Conservation (phyloP, 495 filamentous ascomycete species). For the Trichoderma erinaceum region DNA sequence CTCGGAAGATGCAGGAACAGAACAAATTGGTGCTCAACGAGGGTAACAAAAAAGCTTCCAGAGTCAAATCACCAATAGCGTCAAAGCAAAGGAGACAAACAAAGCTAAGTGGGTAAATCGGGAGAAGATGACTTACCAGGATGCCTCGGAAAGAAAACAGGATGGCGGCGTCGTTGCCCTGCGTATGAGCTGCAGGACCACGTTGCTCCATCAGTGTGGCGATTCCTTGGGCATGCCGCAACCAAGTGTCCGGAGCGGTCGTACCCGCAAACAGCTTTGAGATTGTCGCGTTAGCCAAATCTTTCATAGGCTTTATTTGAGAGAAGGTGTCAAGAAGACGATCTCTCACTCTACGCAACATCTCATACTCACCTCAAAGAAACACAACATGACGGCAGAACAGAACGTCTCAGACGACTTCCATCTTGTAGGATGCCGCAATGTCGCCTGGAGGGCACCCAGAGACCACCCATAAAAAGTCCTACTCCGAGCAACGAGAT, state of each 20-base stretch:
- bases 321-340: not conserved
- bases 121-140: conserved; percentile 14
- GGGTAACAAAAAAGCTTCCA: not conserved
- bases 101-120: not conserved
- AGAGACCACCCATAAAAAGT: conserved; percentile 22
- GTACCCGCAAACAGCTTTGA: conserved; percentile 22
- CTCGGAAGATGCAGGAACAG: conserved; percentile 2
- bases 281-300: not conserved
- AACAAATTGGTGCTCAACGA: not conserved
- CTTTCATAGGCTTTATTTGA: not conserved
- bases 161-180: conserved; percentile 17
- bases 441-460: conserved; percentile 18
- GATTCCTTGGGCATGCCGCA: conserved; percentile 21
- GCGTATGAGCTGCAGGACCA: conserved; percentile 17
- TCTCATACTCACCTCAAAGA: conserved; percentile 17
- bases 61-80: not conserved
- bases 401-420: conserved; percentile 21
- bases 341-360: no score
- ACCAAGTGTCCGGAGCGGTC: conserved; percentile 19
- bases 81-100: not conserved
- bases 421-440: conserved; percentile 22
- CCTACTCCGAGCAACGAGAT: conserved; percentile 18
- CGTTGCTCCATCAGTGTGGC: conserved; percentile 20
- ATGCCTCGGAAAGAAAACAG: conserved; percentile 21
- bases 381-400: conserved; percentile 20